Conservation (phyloP, 2,329 filamentous ascomycete genomes). For the Colletotrichum endophyticum region DNA sequence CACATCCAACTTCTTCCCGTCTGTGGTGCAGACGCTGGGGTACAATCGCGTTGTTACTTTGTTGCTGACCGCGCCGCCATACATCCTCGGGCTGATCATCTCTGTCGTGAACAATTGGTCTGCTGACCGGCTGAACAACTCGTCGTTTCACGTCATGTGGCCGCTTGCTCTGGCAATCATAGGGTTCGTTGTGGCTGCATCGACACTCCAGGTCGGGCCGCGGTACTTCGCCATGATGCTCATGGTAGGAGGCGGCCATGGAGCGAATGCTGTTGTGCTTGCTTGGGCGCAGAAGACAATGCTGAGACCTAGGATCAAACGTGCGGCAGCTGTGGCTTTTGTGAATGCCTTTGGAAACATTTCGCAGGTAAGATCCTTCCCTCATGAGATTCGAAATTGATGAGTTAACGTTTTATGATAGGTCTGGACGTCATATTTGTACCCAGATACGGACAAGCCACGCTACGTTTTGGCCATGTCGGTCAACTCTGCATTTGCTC, state of each 20-base stretch:
- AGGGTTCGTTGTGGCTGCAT: background rate
- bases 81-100: background rate
- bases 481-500: background rate
- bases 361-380: background rate
- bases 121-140: background rate
- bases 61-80: background rate
- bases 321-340: background rate
- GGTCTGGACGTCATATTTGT: background rate
- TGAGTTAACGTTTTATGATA: background rate
- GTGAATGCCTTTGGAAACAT: background rate
- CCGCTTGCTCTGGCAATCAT: background rate
- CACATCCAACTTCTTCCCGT: constrained; percentile 70
- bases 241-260: background rate
- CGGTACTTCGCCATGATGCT: background rate
- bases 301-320: background rate
- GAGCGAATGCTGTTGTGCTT: background rate
- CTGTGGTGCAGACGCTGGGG: constrained; percentile 64
- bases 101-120: background rate
- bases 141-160: background rate
- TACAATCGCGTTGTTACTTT: background rate
- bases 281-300: background rate
- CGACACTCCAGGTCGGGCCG: background rate
- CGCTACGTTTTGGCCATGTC: background rate
- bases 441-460: background rate
- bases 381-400: accelerated